These are phyloP conservation scores for Curvularia hawaiiensis DNA, from an alignment of 2,329 filamentous ascomycete species.

Conservation along the genomic window DNA sequence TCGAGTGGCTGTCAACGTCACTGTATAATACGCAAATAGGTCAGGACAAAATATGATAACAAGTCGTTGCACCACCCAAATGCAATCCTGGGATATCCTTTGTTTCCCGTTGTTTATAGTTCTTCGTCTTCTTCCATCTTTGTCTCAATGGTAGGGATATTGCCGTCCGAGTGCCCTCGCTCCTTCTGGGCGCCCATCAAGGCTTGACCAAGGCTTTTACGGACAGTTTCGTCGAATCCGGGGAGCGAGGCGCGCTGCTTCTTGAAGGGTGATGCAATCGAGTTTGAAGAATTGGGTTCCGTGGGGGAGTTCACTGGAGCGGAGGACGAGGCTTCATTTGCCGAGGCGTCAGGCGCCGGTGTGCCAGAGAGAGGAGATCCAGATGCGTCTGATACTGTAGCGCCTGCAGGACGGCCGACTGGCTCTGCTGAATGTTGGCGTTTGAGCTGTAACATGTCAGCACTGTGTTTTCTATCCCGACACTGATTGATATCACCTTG, in stretches of 20 bases:
- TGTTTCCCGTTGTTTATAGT: slow-evolving; percentile 46
- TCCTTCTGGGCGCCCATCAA: slow-evolving; percentile 42
- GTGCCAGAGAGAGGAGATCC: slow-evolving; percentile 35
- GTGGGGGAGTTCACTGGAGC: slow-evolving; percentile 39
- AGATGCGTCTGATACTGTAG: slow-evolving; percentile 31
- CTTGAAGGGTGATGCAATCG: slow-evolving; percentile 74
- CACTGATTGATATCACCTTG: slow-evolving; percentile 62
- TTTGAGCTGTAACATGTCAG: slow-evolving; percentile 67
- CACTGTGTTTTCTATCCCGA: not conserved
- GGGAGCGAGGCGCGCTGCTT: slow-evolving; percentile 71
- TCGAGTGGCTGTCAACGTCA: slow-evolving; percentile 1
- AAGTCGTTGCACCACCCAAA: slow-evolving; percentile 22
- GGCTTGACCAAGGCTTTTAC: slow-evolving; percentile 44
- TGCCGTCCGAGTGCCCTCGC: slow-evolving; percentile 40
- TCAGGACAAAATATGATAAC: slow-evolving; percentile 8
- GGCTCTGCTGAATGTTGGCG: slow-evolving; percentile 78
- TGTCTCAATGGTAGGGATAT: slow-evolving; percentile 35
- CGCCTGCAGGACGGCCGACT: slow-evolving; percentile 50
- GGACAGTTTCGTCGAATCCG: slow-evolving; percentile 52
- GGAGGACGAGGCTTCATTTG: slow-evolving; percentile 32
- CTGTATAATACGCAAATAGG: slow-evolving; percentile 1
- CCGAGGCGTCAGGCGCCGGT: slow-evolving; percentile 21
- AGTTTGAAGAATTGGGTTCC: slow-evolving; percentile 55
- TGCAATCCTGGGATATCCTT: slow-evolving; percentile 27
- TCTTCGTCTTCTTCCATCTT: slow-evolving; percentile 53